These are phyloP conservation scores for Pseudopyrenochaeta lycopersici DNA, from an alignment of 2,329 filamentous ascomycete species.

Conservation along the genomic window DNA sequence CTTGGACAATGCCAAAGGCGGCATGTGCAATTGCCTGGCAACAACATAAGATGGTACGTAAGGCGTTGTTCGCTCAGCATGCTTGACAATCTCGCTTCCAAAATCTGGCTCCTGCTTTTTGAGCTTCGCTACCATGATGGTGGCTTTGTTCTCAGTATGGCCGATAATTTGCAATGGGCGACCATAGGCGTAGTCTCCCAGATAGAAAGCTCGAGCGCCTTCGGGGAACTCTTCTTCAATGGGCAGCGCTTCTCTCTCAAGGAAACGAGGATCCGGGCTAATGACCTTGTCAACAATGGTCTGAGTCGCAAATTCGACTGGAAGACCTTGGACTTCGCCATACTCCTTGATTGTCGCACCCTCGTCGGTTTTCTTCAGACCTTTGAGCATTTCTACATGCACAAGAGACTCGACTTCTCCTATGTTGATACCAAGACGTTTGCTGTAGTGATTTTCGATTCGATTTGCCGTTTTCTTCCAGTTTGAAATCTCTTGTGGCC, in stretches of 20 bases:
- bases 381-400: conserved; percentile 93
- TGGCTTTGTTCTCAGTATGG: conserved; percentile 77
- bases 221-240: conserved; percentile 91
- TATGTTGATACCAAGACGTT: conserved; percentile 86
- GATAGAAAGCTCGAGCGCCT: conserved; percentile 85
- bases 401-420: conserved; percentile 88
- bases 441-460: conserved; percentile 89
- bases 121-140: conserved; percentile 78
- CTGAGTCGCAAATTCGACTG: conserved; percentile 91
- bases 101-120: conserved; percentile 83
- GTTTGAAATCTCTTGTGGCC: conserved; percentile 77
- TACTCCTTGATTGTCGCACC: conserved; percentile 95
- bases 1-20: conserved; percentile 90
- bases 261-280: conserved; percentile 91
- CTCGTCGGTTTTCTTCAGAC: conserved; percentile 87
- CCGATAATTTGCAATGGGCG: conserved; percentile 83
- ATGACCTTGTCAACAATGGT: conserved; percentile 88
- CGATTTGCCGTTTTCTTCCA: conserved; percentile 85
- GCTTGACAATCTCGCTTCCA: conserved; percentile 74
- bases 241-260: conserved; percentile 86
- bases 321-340: conserved; percentile 81
- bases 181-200: conserved; percentile 93
- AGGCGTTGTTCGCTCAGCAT: conserved; percentile 73
- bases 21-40: conserved; percentile 80
- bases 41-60: conserved; percentile 92